Evolutionary conservation across 1,139 yeast genomes (phyloP).

Genomic region (Pichia cactophila): DNA sequence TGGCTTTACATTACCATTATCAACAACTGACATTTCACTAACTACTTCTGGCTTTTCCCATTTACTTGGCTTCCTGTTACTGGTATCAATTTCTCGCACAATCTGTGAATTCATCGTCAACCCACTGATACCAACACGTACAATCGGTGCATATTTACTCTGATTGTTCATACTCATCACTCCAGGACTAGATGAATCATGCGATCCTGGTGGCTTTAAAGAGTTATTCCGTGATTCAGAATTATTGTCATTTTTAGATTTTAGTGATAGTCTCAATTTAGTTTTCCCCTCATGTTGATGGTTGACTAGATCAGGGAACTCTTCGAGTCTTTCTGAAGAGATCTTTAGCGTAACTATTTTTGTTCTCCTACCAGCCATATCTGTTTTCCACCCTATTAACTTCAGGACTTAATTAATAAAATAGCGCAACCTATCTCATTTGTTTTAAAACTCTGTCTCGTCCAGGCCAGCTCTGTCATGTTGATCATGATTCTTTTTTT

Average conservation of each 20-base stretch:
- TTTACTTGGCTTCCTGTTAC: conserved; percentile 9
- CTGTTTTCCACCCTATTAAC: neutral
- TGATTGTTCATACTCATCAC: neutral
- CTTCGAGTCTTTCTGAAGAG: conserved; percentile 1
- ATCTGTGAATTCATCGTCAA: conserved; percentile 16
- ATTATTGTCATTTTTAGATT: neutral
- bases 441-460: too few species aligned
- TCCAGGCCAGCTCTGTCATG: neutral
- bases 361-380: conserved; percentile 6
- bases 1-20: neutral
- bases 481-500: neutral
- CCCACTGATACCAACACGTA: conserved; percentile 16
- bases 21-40: neutral
- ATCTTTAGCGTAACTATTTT: conserved; percentile 8
- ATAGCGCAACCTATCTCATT: too few species aligned
- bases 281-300: conserved; percentile 3
- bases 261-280: neutral
- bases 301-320: conserved; percentile 7
- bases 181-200: conserved; percentile 3
- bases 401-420: neutral
- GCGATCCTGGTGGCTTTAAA: conserved; percentile 1
- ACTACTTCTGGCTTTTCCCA: conserved; percentile 9
- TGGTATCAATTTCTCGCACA: conserved; percentile 16
- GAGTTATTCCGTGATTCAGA: conserved; percentile 2
- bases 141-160: conserved; percentile 5